phyloP scores from a whole-genome alignment of 108 stramenopile species.

The Pseudonitzschia delicatissima region DNA sequence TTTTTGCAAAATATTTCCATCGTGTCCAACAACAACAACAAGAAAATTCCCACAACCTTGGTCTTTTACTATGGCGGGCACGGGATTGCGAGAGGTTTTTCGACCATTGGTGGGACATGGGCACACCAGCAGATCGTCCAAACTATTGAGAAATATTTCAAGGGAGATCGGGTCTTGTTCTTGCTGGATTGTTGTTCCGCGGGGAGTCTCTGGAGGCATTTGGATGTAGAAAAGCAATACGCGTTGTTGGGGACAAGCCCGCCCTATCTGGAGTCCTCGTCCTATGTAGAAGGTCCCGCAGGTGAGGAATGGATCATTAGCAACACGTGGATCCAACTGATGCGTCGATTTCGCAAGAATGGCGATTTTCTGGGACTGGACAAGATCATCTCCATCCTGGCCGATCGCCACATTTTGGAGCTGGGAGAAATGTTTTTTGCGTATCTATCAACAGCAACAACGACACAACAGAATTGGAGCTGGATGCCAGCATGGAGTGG shows the following conservation, averaged over 20 bases:
- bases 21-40: neutral
- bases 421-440: slow-evolving; percentile 19
- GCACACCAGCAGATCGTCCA: slow-evolving; percentile 4
- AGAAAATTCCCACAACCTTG: slow-evolving; percentile 5
- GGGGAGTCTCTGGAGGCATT: slow-evolving; percentile 18
- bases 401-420: slow-evolving; percentile 19
- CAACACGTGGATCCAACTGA: slow-evolving; percentile 22
- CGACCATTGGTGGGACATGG: slow-evolving; percentile 18
- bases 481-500: slow-evolving; percentile 19
- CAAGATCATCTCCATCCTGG: slow-evolving; percentile 9
- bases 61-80: slow-evolving; percentile 36
- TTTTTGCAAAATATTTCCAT: slow-evolving; percentile 3
- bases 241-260: slow-evolving; percentile 9
- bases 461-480: neutral
- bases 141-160: slow-evolving; percentile 13
- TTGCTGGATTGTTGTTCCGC: slow-evolving; percentile 33
- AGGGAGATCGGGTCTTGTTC: slow-evolving; percentile 29
- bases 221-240: slow-evolving; percentile 2
- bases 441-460: neutral
- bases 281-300: too few species aligned
- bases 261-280: slow-evolving; percentile 14
- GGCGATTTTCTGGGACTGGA: neutral
- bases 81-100: slow-evolving; percentile 20
- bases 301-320: slow-evolving; percentile 31
- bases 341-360: slow-evolving; percentile 2